These are phyloP conservation scores for Fusarium subtropicale DNA, from an alignment of 2,329 filamentous ascomycete genomes.

Conservation along the genomic window DNA sequence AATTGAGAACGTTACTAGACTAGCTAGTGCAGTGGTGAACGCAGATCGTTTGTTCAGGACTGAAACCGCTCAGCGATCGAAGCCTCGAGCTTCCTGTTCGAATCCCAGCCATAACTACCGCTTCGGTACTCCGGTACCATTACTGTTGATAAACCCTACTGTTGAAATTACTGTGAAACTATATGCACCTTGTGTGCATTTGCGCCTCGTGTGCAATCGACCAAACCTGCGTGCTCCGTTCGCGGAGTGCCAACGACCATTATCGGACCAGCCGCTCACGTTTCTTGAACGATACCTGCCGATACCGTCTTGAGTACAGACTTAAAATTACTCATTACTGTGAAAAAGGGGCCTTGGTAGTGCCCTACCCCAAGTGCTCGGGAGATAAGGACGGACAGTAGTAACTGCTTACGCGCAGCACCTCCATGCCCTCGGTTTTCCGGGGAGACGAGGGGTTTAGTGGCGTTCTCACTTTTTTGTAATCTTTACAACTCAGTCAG, in stretches of 20 bases:
- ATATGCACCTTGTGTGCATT: no score
- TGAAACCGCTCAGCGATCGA: no score
- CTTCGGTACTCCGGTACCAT: background rate
- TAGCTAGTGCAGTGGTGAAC: slow-evolving; percentile 1
- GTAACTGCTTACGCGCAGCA: background rate
- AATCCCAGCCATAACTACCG: slow-evolving; percentile 35
- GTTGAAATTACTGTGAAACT: background rate
- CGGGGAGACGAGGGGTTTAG: background rate
- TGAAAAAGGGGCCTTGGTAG: slow-evolving; percentile 22
- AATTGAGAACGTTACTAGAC: slow-evolving; percentile 3
- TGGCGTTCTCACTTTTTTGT: slow-evolving; percentile 22
- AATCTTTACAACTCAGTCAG: background rate
- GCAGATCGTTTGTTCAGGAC: background rate
- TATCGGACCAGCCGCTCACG: background rate
- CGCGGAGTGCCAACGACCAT: no score
- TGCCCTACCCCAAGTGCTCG: slow-evolving; percentile 24
- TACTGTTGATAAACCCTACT: background rate
- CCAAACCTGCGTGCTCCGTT: fast-evolving
- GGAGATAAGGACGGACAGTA: background rate
- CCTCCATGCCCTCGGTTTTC: background rate
- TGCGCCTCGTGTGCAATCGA: background rate
- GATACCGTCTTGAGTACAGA: background rate
- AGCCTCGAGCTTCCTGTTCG: slow-evolving; percentile 2
- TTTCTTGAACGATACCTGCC: background rate
- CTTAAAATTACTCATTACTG: background rate